Evolutionary conservation across 2,329 filamentous ascomycete genomes (phyloP).

Genomic region (Helicocarpus griseus): DNA sequence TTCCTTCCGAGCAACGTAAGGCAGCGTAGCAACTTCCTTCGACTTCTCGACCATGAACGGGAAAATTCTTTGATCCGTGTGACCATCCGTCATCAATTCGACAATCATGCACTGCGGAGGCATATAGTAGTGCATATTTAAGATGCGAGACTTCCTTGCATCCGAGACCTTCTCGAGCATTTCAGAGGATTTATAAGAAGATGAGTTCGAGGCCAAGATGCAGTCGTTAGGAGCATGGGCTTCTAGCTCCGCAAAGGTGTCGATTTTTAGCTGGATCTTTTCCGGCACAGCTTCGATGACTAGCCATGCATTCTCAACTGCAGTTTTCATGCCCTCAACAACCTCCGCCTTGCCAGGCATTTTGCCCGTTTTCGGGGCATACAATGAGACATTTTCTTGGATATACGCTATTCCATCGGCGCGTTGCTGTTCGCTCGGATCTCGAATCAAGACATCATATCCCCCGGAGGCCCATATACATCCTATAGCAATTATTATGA

Average conservation of each 20-base stretch:
- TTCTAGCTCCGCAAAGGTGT: constrained; percentile 41
- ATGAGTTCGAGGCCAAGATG: constrained; percentile 44
- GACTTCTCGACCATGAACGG: constrained; percentile 36
- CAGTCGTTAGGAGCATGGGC: constrained; percentile 33
- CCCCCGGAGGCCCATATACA: constrained; percentile 27
- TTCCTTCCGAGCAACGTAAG: constrained; percentile 37
- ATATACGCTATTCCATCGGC: constrained; percentile 25
- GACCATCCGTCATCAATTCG: constrained; percentile 45
- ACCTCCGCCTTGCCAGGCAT: constrained; percentile 23
- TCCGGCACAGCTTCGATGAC: constrained; percentile 48
- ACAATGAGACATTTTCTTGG: constrained; percentile 23
- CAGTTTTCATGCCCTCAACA: constrained; percentile 29
- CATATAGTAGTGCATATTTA: constrained; percentile 47
- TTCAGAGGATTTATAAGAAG: constrained; percentile 42
- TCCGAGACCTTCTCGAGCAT: constrained; percentile 38
- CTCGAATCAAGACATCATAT: constrained; percentile 21
- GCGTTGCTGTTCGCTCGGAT: constrained; percentile 23
- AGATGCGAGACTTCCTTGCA: constrained; percentile 28
- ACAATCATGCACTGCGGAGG: constrained; percentile 37
- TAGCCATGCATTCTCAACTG: constrained; percentile 42
- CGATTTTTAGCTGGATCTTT: constrained; percentile 40
- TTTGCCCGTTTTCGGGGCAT: constrained; percentile 20
- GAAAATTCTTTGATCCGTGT: constrained; percentile 36
- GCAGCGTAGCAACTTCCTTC: constrained; percentile 32
- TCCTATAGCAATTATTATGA: no score